A percentile compares a stretch with the other conserved stretches of the same genome.
phyloP scores from a whole-genome alignment of 257 asterid species.

The Petunia axillaris region DNA sequence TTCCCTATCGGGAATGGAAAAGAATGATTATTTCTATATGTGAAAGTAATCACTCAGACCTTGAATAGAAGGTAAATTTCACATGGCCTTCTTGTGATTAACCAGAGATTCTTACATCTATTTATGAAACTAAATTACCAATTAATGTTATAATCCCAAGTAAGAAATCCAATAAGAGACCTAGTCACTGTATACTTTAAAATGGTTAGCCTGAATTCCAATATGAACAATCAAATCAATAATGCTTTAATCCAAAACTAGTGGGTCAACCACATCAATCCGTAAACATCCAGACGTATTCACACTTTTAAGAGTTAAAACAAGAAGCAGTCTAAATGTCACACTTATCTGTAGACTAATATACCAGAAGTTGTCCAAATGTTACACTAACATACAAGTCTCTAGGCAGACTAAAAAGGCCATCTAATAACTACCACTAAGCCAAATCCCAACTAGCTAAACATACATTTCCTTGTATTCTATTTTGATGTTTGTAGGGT shows the following conservation, averaged over 20 bases:
- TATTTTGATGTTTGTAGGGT: background rate
- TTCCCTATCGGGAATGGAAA: background rate
- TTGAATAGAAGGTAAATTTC: background rate
- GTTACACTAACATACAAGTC: background rate
- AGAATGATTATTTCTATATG: background rate
- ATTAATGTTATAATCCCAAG: constrained; percentile 1
- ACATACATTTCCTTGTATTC: background rate
- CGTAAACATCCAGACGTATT: background rate
- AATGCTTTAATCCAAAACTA: background rate
- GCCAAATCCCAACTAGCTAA: background rate
- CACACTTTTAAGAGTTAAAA: no score
- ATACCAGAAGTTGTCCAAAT: background rate
- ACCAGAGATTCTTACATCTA: background rate
- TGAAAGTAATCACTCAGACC: background rate
- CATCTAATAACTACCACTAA: background rate
- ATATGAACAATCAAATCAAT: background rate
- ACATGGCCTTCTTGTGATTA: background rate
- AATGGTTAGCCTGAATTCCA: background rate
- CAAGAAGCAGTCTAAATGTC: no score
- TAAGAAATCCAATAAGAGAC: background rate
- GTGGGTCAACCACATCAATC: background rate
- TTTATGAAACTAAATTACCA: constrained; percentile 6
- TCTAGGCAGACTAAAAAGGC: background rate
- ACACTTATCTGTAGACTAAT: no score
- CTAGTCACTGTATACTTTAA: background rate